phyloP scores from a whole-genome alignment of 495 filamentous ascomycete species.

The Clavariopsis aquatica region DNA sequence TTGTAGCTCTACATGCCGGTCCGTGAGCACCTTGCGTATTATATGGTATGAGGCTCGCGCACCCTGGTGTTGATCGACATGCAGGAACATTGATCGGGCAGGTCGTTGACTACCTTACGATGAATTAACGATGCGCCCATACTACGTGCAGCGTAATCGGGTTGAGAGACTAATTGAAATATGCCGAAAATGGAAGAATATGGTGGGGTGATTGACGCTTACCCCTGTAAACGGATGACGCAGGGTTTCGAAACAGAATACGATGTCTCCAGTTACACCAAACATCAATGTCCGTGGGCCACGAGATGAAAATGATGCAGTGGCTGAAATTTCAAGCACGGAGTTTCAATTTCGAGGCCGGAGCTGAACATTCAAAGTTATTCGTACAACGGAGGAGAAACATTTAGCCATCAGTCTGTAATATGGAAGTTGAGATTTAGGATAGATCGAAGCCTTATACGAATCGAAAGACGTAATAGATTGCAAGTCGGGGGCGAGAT shows the following conservation, averaged over 20 bases:
- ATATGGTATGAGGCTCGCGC: not conserved
- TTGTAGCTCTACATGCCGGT: too few species aligned
- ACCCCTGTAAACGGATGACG: not conserved
- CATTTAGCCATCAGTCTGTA: not conserved
- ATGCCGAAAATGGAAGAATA: too few species aligned
- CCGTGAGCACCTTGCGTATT: too few species aligned
- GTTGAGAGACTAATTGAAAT: too few species aligned
- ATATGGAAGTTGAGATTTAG: not conserved
- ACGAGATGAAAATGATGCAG: constrained; percentile 1
- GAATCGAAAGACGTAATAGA: not conserved
- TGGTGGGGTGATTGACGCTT: not conserved
- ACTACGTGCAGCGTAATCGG: too few species aligned
- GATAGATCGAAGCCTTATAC: not conserved
- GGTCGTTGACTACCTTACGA: too few species aligned
- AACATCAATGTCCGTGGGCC: not conserved
- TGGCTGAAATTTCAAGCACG: constrained; percentile 11
- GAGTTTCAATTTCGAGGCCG: not conserved
- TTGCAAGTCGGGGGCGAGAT: not conserved
- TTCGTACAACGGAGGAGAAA: not conserved
- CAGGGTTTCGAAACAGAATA: constrained; percentile 3
- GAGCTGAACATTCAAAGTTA: constrained; percentile 2
- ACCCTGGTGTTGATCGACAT: not conserved
- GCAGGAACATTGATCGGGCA: too few species aligned
- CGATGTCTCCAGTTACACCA: not conserved
- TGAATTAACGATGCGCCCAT: too few species aligned